Conservation (phyloP, 768 basidiomycete genomes). For the Chlorophyllum brunneum region DNA sequence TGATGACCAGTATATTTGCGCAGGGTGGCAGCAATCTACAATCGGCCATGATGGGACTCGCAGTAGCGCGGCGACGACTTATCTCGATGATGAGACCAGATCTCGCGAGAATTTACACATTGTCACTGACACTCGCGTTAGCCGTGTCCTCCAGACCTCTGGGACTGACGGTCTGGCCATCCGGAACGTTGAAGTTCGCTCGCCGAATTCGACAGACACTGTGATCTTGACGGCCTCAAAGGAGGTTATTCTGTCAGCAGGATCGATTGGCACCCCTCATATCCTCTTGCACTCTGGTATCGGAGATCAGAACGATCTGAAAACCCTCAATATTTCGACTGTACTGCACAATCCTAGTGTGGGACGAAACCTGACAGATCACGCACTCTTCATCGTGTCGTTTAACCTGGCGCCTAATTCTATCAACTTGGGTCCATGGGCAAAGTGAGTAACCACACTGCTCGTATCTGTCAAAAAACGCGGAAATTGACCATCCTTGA, state of each 20-base stretch:
- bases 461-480: no score
- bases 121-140: slow-evolving; percentile 24
- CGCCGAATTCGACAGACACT: not conserved
- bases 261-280: slow-evolving; percentile 15
- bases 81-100: slow-evolving; percentile 20
- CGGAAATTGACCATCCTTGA: not conserved
- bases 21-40: slow-evolving; percentile 22
- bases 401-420: not conserved
- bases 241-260: slow-evolving; percentile 16
- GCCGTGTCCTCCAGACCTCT: slow-evolving; percentile 15
- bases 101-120: slow-evolving; percentile 27
- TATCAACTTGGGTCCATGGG: slow-evolving; percentile 8
- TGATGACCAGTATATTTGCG: not conserved
- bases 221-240: slow-evolving; percentile 19
- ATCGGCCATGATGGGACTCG: slow-evolving; percentile 19
- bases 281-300: slow-evolving; percentile 18
- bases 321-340: slow-evolving; percentile 17
- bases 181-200: slow-evolving; percentile 11
- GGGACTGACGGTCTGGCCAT: not conserved
- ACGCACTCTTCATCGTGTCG: slow-evolving; percentile 10
- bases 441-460: no score
- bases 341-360: slow-evolving; percentile 25
- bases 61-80: slow-evolving; percentile 23
- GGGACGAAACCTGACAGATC: slow-evolving; percentile 26
- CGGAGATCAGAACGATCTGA: slow-evolving; percentile 15